Evolutionary conservation across 345 rosid species (phyloP).

Genomic region (Kandelia obovata): DNA sequence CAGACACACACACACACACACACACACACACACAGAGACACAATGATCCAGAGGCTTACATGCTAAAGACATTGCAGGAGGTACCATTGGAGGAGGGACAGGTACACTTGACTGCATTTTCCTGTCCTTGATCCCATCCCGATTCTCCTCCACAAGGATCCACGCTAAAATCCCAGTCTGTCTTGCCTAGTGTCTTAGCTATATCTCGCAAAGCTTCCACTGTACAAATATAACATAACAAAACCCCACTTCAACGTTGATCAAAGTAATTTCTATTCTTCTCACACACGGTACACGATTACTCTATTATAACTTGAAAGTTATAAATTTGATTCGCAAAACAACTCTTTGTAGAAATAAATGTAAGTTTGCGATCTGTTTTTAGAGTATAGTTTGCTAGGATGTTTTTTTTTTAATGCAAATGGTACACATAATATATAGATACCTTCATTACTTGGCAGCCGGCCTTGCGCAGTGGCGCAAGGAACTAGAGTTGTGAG

Average conservation of each 20-base stretch:
- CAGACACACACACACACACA: no score
- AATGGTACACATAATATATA: no score
- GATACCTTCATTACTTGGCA: no score
- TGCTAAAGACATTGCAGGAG: conserved; percentile 20
- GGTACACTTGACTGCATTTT: conserved; percentile 8
- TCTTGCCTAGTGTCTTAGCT: conserved; percentile 17
- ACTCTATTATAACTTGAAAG: no score
- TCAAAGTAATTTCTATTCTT: background rate
- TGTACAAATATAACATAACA: background rate
- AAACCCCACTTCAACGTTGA: background rate
- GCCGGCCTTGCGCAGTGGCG: no score
- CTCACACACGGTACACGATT: background rate
- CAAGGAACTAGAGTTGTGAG: no score
- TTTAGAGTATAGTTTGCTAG: no score
- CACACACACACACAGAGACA: no score
- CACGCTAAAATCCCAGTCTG: conserved; percentile 16
- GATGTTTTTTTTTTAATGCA: no score
- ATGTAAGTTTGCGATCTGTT: no score
- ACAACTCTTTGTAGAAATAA: no score
- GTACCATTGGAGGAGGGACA: conserved; percentile 14
- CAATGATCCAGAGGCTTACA: conserved; percentile 7
- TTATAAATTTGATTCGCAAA: no score
- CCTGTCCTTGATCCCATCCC: conserved; percentile 1
- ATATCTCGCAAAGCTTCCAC: conserved; percentile 14
- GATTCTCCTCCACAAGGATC: conserved; percentile 14